These are phyloP conservation scores for Plasmodium ovale DNA, from an alignment of 169 alveolate genomes.

Conservation along the genomic window DNA sequence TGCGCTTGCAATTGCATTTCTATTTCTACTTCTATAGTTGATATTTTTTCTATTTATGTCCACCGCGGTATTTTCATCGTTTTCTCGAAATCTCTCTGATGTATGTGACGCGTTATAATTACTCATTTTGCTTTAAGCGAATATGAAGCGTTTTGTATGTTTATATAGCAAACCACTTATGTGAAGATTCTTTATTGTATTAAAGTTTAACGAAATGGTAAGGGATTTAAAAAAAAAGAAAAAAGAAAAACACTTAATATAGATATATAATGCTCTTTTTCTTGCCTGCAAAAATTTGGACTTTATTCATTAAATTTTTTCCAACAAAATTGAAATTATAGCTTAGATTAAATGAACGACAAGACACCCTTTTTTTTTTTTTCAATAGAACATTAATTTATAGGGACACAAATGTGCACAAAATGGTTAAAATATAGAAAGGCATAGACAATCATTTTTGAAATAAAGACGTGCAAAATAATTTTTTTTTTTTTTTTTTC, in stretches of 20 bases:
- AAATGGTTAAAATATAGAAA: not conserved
- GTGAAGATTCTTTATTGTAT: not conserved
- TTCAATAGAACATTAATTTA: not conserved
- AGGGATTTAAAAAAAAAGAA: not conserved
- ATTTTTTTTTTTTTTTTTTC: not conserved
- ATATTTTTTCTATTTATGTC: slow-evolving; percentile 60
- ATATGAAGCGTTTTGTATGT: too few species aligned
- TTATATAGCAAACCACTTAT: too few species aligned
- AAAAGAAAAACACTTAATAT: not conserved
- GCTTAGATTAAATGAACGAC: too few species aligned
- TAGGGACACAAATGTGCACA: not conserved
- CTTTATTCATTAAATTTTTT: not conserved
- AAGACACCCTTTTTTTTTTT: too few species aligned
- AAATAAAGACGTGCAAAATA: not conserved
- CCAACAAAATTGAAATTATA: not conserved
- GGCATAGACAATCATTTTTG: not conserved
- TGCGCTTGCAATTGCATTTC: too few species aligned
- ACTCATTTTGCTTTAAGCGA: slow-evolving; percentile 12
- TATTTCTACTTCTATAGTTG: slow-evolving; percentile 29
- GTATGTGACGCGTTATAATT: not conserved
- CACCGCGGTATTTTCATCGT: slow-evolving; percentile 43
- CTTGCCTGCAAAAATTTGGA: not conserved
- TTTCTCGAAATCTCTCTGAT: slow-evolving; percentile 19
- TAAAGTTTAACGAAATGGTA: too few species aligned
- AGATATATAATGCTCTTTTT: not conserved